Evolutionary conservation across 306 rosid genomes (phyloP), one percentile per base, ranked within the genome.

Genomic region (Benincasa hispida): DNA sequence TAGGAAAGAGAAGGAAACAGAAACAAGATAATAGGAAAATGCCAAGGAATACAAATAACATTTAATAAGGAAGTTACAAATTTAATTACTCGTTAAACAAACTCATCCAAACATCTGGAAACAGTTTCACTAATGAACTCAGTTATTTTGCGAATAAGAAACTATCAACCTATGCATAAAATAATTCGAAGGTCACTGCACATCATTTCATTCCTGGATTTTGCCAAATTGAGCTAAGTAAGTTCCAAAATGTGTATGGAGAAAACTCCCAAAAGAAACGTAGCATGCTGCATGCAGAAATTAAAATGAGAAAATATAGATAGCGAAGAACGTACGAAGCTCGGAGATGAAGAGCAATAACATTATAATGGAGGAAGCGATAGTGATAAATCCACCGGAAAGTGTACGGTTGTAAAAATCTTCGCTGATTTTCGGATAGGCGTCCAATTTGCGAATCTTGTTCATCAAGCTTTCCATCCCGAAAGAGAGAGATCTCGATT

Each of bases 331-430:
- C 84, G 50, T 88, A 94, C 99, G 91, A 57, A 94, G 91, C 92
- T 92, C 99, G 86, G 99, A 94, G 85, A 94, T 34, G 90, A 94
- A 92, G 84, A 94, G 97, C 81, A 92, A 66, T 70, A 90, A 72
- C 99, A 94, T 94, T 75, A 94, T 78, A 58, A 92, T 55, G 83
- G 99, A 89, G 84, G 99, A 92, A 62, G 85, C 90, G 50, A 94
- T 77, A 11, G 99, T 94, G 79, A 94, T 92, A 68, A 94, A 82
- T 76, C 99, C 99, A 13, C 99, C 99, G 61, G 96, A 94, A 63
- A 94, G 97, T 10, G 99, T 90, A 32, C 99, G 95, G 83, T 91
- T 88, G 80, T 92, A 94, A 85, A 94, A 94, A 82, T 94, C 99
- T 51, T 94, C 97, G 77, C 92, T 94, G 86, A 94, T 92, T 87